These are phyloP conservation scores for Trichoderma breve DNA, from an alignment of 2,329 filamentous ascomycete genomes.

Conservation along the genomic window DNA sequence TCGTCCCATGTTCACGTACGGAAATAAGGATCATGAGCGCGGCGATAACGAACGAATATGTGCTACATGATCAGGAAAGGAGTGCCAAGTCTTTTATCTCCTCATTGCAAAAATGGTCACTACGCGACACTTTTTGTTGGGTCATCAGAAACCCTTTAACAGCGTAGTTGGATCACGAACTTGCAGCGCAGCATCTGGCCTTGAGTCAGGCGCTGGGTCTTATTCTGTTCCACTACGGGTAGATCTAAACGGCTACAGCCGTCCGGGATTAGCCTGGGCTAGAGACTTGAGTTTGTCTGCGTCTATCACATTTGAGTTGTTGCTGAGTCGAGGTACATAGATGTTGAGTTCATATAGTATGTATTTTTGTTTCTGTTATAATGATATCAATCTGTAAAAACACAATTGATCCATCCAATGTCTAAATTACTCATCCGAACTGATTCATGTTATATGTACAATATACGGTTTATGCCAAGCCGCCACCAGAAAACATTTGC, in stretches of 20 bases:
- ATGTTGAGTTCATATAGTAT: background rate
- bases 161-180: background rate
- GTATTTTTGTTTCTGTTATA: background rate
- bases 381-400: background rate
- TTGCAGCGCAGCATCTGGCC: background rate
- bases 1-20: background rate
- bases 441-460: background rate
- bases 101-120: background rate
- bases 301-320: background rate
- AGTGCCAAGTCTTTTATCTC: background rate
- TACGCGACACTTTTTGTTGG: background rate
- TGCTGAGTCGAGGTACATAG: background rate
- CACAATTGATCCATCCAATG: background rate
- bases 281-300: background rate
- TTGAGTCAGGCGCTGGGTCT: background rate
- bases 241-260: background rate
- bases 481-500: conserved; percentile 32
- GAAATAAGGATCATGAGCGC: background rate
- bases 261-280: background rate
- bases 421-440: background rate
- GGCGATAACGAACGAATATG: background rate
- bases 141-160: background rate
- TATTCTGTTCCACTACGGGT: background rate
- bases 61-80: background rate
- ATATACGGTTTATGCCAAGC: background rate